Evolutionary conservation across 305 asterid genomes (phyloP), one percentile per base, ranked within the genome.

Genomic region (Galium porrigens): DNA sequence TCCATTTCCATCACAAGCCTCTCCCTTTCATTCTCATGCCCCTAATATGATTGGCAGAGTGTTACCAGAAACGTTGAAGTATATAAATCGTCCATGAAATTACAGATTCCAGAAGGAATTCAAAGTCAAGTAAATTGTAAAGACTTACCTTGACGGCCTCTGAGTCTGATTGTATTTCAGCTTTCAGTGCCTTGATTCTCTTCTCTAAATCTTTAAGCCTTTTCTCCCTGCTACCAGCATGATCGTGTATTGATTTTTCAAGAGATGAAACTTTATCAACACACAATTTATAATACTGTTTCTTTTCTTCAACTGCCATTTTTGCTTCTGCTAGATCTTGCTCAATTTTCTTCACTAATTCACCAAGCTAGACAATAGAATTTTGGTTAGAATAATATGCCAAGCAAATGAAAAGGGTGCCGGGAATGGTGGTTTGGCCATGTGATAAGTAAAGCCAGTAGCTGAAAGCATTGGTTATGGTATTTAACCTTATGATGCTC

Each of bases 1-100:
- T 92, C 99, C 91, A 85, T 73, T 80, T 87, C 95, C 97, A 92
- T 92, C 57, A 83, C 72, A 73, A 89, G 95, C 70, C 94, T 80
- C 82, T 89, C 95, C 71, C 74, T 75, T 70, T 84, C 89, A 84
- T 83, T 92, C 67, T 84, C 95, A 59, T 92, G 96, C 65, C 80
- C 95, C 99, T 92, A 69, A 33, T 74, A 68, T 64, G 56, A 67
- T 73, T 62, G 65, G 62, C 64, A 65, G 74, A 70, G 67, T 37
- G 42, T 64, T 51, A 74, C 32, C 66, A 56, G 37, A n/a, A 36
- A 71, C 18, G 15, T 61, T 39, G 62, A 3, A 55, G 42, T 49
- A 37, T 34, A 17, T 39, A 44, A 33, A 71, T 65, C 25, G 57
- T 69, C 51, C 39, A 39, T 65, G 52, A 41, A 7, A 44, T 25